Conservation (phyloP, 2,329 filamentous ascomycete genomes). For the Tolypocladium ophioglossoides region DNA sequence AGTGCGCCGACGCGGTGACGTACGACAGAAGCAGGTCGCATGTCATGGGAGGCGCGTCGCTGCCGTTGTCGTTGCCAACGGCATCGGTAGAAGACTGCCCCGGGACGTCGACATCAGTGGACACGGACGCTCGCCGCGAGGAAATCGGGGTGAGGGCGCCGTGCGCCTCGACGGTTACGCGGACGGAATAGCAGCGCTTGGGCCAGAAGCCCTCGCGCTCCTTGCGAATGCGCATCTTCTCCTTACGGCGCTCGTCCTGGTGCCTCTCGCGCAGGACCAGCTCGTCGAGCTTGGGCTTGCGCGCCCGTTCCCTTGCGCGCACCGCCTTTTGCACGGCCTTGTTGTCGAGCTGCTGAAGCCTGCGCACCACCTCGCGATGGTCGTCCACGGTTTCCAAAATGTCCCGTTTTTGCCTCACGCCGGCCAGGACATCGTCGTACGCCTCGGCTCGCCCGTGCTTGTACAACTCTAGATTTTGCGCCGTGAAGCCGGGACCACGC, state of each 20-base stretch:
- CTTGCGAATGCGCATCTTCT: slow-evolving; percentile 30
- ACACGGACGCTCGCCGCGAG: slow-evolving; percentile 37
- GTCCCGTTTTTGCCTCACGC: not conserved
- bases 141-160: slow-evolving; percentile 27
- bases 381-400: not conserved
- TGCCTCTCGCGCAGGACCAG: slow-evolving; percentile 23
- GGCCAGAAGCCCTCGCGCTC: slow-evolving; percentile 39
- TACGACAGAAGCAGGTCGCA: slow-evolving; percentile 47
- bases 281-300: slow-evolving; percentile 24
- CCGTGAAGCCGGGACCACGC: slow-evolving; percentile 20
- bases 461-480: slow-evolving; percentile 28
- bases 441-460: slow-evolving; percentile 29
- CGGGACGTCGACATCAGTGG: slow-evolving; percentile 41
- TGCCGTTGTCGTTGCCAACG: not conserved
- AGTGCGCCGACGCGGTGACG: slow-evolving; percentile 45
- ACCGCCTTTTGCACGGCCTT: slow-evolving; percentile 16
- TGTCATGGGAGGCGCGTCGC: slow-evolving; percentile 3
- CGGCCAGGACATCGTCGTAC: slow-evolving; percentile 27
- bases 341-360: slow-evolving; percentile 16
- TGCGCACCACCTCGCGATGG: slow-evolving; percentile 11
- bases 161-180: slow-evolving; percentile 35
- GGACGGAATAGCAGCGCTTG: slow-evolving; percentile 33
- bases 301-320: slow-evolving; percentile 20
- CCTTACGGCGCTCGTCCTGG: slow-evolving; percentile 25
- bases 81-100: slow-evolving; percentile 10